Evolutionary conservation across 768 basidiomycete genomes (phyloP), one percentile per base, ranked within the genome.

Genomic region (Tephrocybe rancida): DNA sequence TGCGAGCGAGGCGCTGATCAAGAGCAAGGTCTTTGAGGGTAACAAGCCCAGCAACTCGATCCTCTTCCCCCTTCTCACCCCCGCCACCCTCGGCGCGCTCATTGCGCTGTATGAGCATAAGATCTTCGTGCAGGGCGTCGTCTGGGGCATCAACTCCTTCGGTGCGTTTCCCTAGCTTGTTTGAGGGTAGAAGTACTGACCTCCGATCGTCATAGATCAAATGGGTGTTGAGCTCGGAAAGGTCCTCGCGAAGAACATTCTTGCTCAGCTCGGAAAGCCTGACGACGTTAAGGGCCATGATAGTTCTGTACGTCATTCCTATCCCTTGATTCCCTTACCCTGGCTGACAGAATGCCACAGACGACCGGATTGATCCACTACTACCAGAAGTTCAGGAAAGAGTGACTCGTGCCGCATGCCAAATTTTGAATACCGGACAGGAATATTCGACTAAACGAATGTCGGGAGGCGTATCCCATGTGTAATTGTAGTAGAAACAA

Each of bases 201-300:
- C 19, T 9, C 8, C 6, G 3, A 13, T 19, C 3, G 26, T 34
- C 19, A 0, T 10, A 92, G 93, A 98, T 71, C 97, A 98, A 86
- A 97, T 98, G 95, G 97, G 97, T 69, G 96, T 98, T 60, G 96
- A 98, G 71, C 88, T 98, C 50, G 95, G 95, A 52, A 98, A 98
- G 70, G 91, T 95, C 4, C 84, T 99, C 39, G 97, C 97, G 1
- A 98, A 98, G 85, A 89, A 88, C 63, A 98, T 99, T 64, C 80
- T 98, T 46, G 81, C 85, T 2, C 95, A 97, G 71, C 86, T 98
- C 41, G 84, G 76, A n/a, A 82, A 79, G 54, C 86, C 92, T 8
- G 80, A 76, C 22, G 87, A 94, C 60, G 92, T 95, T 57, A 80
- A 75, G 54, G 91, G 90, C 5, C 97, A 98, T 64, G 97, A 98